Conservation (phyloP, 305 asterid genomes). For the Salvia sclarea region DNA sequence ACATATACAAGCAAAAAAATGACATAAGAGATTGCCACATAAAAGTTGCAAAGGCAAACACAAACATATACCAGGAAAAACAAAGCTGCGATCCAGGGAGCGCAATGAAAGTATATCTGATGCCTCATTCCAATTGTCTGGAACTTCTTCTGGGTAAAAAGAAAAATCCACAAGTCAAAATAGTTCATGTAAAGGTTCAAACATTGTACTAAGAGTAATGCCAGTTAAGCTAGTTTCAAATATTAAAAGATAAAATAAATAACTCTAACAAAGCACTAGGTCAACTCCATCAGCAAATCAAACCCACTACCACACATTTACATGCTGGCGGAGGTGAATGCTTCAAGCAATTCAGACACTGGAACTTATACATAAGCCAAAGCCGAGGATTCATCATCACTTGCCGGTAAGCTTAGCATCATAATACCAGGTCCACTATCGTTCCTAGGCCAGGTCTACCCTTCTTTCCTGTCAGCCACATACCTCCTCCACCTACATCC, state of each 20-base stretch:
- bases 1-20: conserved; percentile 1
- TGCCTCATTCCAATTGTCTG: conserved; percentile 81
- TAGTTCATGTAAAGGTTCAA: conserved; percentile 14
- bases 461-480: not conserved
- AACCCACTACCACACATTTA: conserved; percentile 8
- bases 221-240: not conserved
- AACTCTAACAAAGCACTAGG: not conserved
- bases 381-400: not conserved
- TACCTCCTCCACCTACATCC: conserved; percentile 17
- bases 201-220: not conserved
- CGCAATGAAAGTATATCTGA: conserved; percentile 70
- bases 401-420: not conserved
- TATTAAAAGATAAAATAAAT: not conserved
- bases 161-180: conserved; percentile 29
- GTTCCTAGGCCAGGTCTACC: not conserved
- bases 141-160: conserved; percentile 70
- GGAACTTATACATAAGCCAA: conserved; percentile 1
- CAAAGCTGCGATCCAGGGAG: conserved; percentile 80
- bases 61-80: conserved; percentile 70
- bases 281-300: conserved; percentile 16
- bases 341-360: not conserved
- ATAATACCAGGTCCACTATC: not conserved
- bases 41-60: not conserved
- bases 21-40: not conserved
- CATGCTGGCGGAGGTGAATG: not conserved